Evolutionary conservation across 1,284 basidiomycete genomes (phyloP), one percentile per base, ranked within the genome.

Genomic region (Cystobasidiaceae sp.): DNA sequence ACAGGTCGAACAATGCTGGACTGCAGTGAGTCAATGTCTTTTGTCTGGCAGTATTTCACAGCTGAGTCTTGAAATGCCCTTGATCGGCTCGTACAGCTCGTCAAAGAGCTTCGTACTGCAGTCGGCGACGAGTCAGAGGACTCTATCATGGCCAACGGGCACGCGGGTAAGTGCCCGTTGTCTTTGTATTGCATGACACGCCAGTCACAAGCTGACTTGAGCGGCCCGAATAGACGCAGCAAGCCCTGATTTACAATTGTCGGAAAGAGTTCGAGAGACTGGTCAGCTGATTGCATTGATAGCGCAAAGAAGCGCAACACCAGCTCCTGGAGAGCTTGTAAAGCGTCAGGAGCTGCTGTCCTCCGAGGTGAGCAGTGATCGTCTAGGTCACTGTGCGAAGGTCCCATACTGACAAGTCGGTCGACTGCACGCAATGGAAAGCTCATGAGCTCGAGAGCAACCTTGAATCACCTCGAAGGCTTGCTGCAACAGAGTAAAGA

Each of bases 401-500:
- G n/a, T n/a, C n/a, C n/a, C n/a, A n/a, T n/a, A n/a, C n/a, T n/a
- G n/a, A n/a, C n/a, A n/a, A n/a, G n/a, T n/a, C n/a, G n/a, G n/a
- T n/a, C n/a, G n/a, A n/a, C n/a, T n/a, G n/a, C n/a, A n/a, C n/a
- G n/a, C n/a, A n/a, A n/a, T n/a, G n/a, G n/a, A n/a, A n/a, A n/a
- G n/a, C 58, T 69, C 1, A 49, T 65, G 21, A 37, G 59, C 4
- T 68, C 68, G 15, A 67, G 65, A 57, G 69, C 71, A 48, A 44
- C 69, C 6, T 64, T 70, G 3, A 55, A 66, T 7, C 15, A 69
- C 8, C 63, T 73, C n/a, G 66, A 68, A 30, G 60, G 50, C 27
- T 49, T 69, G 25, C 68, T 73, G 34, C 68, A 70, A 19, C 52
- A 63, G 15, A 70, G 69, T 6, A 55, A 73, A 34, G 55, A 41